Conservation (phyloP, 164 flowering plant species). For the Umbellularia californica region DNA sequence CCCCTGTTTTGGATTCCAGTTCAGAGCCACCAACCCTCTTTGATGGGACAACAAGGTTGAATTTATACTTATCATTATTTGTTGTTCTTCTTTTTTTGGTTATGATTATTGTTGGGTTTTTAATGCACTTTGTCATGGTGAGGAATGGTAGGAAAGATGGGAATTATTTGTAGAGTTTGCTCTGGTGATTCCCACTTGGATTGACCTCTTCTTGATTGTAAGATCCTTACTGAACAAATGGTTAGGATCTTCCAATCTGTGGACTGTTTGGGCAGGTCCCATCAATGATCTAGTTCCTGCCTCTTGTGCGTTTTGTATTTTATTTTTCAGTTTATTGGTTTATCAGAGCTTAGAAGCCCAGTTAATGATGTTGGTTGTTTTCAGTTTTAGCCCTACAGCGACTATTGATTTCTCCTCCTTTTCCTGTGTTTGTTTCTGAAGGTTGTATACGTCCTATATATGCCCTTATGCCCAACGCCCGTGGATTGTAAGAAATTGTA, state of each 20-base stretch:
- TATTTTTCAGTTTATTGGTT: background rate
- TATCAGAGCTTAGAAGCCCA: background rate
- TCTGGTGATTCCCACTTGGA: background rate
- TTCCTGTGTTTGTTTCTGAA: slow-evolving; percentile 18
- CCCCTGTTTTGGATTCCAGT: slow-evolving; percentile 47
- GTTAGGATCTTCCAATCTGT: background rate
- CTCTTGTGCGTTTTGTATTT: background rate
- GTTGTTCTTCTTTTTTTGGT: background rate
- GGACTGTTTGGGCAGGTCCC: background rate
- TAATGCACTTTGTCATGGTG: background rate
- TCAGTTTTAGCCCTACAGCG: background rate
- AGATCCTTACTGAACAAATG: background rate
- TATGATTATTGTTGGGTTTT: background rate
- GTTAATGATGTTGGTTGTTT: background rate
- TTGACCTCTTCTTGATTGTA: background rate
- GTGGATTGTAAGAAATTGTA: slow-evolving; percentile 78
- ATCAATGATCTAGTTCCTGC: background rate
- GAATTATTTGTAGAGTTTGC: background rate
- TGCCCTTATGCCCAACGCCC: slow-evolving; percentile 87
- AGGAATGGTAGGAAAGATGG: background rate
- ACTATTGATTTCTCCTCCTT: background rate
- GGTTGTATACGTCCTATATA: slow-evolving; percentile 62
- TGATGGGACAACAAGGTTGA: slow-evolving; percentile 65
- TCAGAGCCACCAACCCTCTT: slow-evolving; percentile 59
- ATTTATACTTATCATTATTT: background rate